A percentile compares a stretch with the other conserved stretches of the same genome.
Evolutionary conservation across 2,329 filamentous ascomycete genomes (phyloP).

Genomic region (Alternaria sp.): DNA sequence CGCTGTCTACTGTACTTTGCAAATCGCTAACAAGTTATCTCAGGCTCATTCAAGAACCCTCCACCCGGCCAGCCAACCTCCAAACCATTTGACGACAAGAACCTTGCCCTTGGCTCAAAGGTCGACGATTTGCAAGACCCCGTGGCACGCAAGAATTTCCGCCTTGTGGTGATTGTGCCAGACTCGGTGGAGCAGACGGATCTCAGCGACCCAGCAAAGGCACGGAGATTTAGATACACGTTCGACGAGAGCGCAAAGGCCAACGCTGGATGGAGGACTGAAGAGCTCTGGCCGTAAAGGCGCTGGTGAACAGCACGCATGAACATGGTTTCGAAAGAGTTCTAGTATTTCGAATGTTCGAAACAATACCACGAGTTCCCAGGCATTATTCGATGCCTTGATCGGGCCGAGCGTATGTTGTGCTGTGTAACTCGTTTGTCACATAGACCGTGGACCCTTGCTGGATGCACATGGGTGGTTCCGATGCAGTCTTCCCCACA

Average conservation of each 20-base stretch:
- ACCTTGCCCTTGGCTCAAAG: constrained; percentile 63
- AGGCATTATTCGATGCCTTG: neutral
- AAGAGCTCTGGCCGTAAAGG: constrained; percentile 49
- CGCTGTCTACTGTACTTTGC: neutral
- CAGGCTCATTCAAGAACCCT: constrained; percentile 69
- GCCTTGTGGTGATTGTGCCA: constrained; percentile 85
- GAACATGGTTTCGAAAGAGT: neutral
- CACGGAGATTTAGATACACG: constrained; percentile 71
- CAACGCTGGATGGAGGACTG: constrained; percentile 63
- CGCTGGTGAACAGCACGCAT: neutral
- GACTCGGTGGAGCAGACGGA: constrained; percentile 78
- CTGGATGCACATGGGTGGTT: constrained; percentile 6
- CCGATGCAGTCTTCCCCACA: constrained; percentile 17
- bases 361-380: neutral
- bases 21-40: neutral
- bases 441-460: neutral
- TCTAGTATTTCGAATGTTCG: neutral
- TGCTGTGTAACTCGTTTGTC: constrained; percentile 4
- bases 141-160: constrained; percentile 75
- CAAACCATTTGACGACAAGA: constrained; percentile 53
- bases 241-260: constrained; percentile 54
- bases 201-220: constrained; percentile 68
- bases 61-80: constrained; percentile 56
- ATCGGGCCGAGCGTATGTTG: neutral
- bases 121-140: constrained; percentile 74